Evolutionary conservation across 108 stramenopile species (phyloP).

Genomic region (Cyclotella distinguenda): DNA sequence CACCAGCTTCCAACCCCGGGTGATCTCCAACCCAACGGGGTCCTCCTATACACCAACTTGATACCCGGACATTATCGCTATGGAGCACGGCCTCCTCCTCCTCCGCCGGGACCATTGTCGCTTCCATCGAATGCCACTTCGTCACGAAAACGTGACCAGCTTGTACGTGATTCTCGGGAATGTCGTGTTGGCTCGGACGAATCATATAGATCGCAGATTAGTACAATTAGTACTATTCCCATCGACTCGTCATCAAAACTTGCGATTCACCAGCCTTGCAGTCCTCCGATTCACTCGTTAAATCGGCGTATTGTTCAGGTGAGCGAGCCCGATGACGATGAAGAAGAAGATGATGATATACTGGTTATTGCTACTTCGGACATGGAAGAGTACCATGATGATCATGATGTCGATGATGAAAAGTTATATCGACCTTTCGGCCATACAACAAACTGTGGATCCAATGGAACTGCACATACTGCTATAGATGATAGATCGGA

Average conservation of each 20-base stretch:
- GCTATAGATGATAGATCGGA: constrained; percentile 6
- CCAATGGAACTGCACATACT: not conserved
- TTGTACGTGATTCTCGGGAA: not conserved
- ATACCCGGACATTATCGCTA: constrained; percentile 49
- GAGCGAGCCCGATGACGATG: constrained; percentile 38
- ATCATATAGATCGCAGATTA: not conserved
- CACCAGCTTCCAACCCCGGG: no score
- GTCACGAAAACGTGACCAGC: no score
- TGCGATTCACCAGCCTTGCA: not conserved
- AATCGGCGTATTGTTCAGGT: constrained; percentile 20
- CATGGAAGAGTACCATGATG: constrained; percentile 8
- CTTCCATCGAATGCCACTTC: constrained; percentile 1
- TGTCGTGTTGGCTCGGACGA: not conserved
- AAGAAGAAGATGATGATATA: constrained; percentile 48
- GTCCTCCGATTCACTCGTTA: not conserved
- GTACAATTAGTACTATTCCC: not conserved
- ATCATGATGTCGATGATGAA: constrained; percentile 40
- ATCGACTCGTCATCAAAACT: constrained; percentile 11
- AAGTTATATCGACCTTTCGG: constrained; percentile 40
- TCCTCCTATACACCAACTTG: constrained; percentile 40
- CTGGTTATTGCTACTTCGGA: constrained; percentile 21
- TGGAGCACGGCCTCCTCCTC: constrained; percentile 28
- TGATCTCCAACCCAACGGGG: constrained; percentile 10
- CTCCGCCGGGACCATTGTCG: constrained; percentile 39
- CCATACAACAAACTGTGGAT: constrained; percentile 1